phyloP scores from a whole-genome alignment of 768 basidiomycete species.

The Phanerochaete carnosa region DNA sequence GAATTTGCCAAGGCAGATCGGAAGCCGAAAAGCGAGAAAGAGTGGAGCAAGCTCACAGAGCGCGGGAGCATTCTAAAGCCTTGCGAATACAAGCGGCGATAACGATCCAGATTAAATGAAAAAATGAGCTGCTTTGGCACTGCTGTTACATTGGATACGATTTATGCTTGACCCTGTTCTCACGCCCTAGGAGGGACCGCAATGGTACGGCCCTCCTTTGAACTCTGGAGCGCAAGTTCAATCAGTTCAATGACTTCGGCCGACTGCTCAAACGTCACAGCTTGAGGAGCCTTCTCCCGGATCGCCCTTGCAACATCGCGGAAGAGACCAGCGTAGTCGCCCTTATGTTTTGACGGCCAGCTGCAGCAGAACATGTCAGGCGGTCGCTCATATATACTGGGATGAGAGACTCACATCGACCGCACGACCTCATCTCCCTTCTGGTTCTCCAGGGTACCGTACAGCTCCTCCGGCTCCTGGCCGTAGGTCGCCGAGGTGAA shows the following conservation, averaged over 20 bases:
- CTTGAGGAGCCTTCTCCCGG: slow-evolving; percentile 46
- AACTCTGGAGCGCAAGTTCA: slow-evolving; percentile 68
- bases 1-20: slow-evolving; percentile 67
- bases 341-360: slow-evolving; percentile 60
- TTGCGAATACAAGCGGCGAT: slow-evolving; percentile 91
- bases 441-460: slow-evolving; percentile 60
- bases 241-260: slow-evolving; percentile 72
- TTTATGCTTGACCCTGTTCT: neutral
- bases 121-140: neutral
- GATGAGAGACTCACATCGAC: slow-evolving; percentile 28
- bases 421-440: slow-evolving; percentile 39
- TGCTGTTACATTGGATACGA: neutral
- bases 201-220: slow-evolving; percentile 53
- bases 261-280: slow-evolving; percentile 74
- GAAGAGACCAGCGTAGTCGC: slow-evolving; percentile 60
- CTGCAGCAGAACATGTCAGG: slow-evolving; percentile 32
- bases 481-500: slow-evolving; percentile 49
- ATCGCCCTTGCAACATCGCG: slow-evolving; percentile 65
- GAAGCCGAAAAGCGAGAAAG: slow-evolving; percentile 44
- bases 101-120: slow-evolving; percentile 17
- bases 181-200: slow-evolving; percentile 24
- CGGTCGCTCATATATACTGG: slow-evolving; percentile 16
- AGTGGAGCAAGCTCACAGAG: slow-evolving; percentile 55
- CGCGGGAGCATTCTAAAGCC: slow-evolving; percentile 68
- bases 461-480: slow-evolving; percentile 57